Base-by-base conservation (phyloP, 2,329 filamentous ascomycete genomes). In the Aspergillus sp. region DNA sequence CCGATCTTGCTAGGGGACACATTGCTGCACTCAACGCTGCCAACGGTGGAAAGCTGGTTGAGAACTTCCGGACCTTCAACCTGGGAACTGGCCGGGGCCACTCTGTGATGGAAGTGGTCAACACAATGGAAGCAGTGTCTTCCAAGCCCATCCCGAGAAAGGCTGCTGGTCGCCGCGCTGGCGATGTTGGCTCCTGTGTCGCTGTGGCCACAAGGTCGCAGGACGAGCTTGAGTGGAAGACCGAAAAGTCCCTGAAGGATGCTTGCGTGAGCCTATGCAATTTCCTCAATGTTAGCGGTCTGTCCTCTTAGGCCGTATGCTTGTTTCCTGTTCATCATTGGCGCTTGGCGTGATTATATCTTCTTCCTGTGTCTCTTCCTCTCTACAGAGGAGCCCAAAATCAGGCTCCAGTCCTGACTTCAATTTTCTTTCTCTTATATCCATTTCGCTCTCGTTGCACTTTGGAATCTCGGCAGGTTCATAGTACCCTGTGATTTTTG, bases 1-100 rank as follows among this genome's bases (percentile, higher is more conserved):
- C 82, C 15, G 87, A 89, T 71, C 80, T 90, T 48, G 86, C 86
- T 5, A 79, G 83, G 44, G 87, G 76, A 4, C 87, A 90, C 72
- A 81, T 88, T 39, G 85, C 86, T 6, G 87, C 87, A 1, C 76
- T 88, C 21, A 68, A 69, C 15, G 68, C 78, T 27, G 71, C 75
- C 36, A 70, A 70, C 25, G 68, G 72, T 17, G 73, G 73, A 8
- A 70, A 69, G 44, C 58, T 77, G 51, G 66, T 60, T 44, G 70
- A 76, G 21, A 77, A 84, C 60, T 78, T 77, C 68, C 75, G 75
- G 10, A 74, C 74, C 5, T 78, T 77, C 68, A 78, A 78, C 47
- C 63, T 78, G 38, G 76, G 76, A 6, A 77, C 76, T 4, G 76
- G 76, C 15, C 68, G 63, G 5, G 76, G 76, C 3, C 69, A 77